Evolutionary conservation across 1,284 basidiomycete genomes (phyloP).

Genomic region (Rhizoctonia solani): DNA sequence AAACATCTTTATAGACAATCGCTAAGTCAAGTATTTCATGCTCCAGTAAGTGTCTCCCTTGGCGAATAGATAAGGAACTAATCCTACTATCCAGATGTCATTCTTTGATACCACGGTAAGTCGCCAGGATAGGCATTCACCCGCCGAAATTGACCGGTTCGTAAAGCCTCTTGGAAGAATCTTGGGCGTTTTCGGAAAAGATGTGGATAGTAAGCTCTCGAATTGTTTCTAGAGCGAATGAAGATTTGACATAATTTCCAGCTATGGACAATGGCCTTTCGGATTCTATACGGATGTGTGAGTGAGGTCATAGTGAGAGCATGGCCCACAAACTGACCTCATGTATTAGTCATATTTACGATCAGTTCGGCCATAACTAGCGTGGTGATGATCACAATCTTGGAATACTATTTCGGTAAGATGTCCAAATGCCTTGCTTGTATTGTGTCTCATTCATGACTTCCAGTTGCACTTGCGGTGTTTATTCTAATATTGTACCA

Average conservation of each 20-base stretch:
- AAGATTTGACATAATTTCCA: constrained; percentile 41
- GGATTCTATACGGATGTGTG: constrained; percentile 69
- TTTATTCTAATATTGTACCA: constrained; percentile 58
- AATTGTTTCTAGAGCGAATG: background rate
- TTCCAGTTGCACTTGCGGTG: constrained; percentile 52
- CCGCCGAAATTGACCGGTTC: too few relatives aligned
- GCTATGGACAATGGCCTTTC: constrained; percentile 65
- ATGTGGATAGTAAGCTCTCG: constrained; percentile 57
- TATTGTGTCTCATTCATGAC: background rate
- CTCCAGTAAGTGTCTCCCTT: constrained; percentile 47
- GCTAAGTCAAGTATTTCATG: constrained; percentile 62
- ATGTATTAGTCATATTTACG: constrained; percentile 53
- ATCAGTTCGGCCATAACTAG: constrained; percentile 60
- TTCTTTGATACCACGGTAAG: constrained; percentile 72
- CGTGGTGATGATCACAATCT: constrained; percentile 66
- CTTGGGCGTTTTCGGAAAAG: constrained; percentile 65
- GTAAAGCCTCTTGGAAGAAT: constrained; percentile 64
- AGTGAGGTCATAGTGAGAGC: constrained; percentile 42
- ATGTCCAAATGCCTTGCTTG: constrained; percentile 3
- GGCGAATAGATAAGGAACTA: background rate
- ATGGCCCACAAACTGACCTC: too few relatives aligned
- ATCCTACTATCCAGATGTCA: constrained; percentile 51
- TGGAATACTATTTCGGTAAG: constrained; percentile 72
- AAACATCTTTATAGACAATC: constrained; percentile 61
- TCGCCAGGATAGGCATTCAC: too few relatives aligned